Base-by-base conservation (phyloP, 441 rosid genomes). In the Biscutella auriculata region DNA sequence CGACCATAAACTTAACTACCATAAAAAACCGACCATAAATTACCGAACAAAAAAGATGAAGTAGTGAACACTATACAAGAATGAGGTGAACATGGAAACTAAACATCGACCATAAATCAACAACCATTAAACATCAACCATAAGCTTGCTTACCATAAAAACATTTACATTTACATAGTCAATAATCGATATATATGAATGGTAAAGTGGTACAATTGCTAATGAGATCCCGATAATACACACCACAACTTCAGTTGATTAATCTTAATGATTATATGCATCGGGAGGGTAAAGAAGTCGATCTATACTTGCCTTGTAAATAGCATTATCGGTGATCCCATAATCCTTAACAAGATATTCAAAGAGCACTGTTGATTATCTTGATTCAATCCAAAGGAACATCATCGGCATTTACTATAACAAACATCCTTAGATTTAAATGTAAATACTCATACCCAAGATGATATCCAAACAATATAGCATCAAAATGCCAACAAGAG, bases 331-430 rank as follows among this genome's bases (percentile, higher is more conserved):
- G 14, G 78, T 82, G 60, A 93, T 83, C 23, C 91, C 96, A 69
- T 89, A 97, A 80, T 93, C 97, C 83, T 79, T 83, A 47, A 95
- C 79, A 53, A 93, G 94, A 71, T 87, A 93, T 50, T 93, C 96
- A n/a, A 42, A 93, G 93, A 49, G 99, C 89, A 27, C 99, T 93
- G 68, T 93, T 93, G 46, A 93, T 95, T 39, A 93, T 95, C 77
- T 97, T 93, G 79, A 56, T 70, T 55, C 53, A 75, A 10, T 40
- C 43, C 57, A 65, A 52, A 0, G 29, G 6, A 34, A 68, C 2
- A 39, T 34, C 7, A 10, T 48, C 35, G 28, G 32, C 47, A 25
- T 19, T 6, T 37, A 49, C 54, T 8, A 25, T 17, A 42, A 46
- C 9, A 23, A 53, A 29, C 5, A 45, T 61, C 8, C 15, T 53